Evolutionary conservation across 768 basidiomycete species (phyloP), one percentile per base, ranked within the genome.

Genomic region (Tricholoma flavovirens): DNA sequence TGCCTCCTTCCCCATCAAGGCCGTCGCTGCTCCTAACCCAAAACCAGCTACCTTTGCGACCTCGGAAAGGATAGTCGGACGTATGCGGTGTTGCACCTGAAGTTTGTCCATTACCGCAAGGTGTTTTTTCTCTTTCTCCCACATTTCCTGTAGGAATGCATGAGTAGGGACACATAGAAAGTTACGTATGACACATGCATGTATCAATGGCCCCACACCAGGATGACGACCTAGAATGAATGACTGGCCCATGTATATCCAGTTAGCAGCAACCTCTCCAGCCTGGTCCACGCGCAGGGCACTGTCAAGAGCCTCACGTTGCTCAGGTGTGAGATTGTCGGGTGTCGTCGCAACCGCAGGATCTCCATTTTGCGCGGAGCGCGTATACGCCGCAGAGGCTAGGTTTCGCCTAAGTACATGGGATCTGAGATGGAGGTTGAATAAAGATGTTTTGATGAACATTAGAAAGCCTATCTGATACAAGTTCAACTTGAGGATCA

Each of bases 91-190:
- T 68, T 98, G 94, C 2, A 80, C 62, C 62, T 90, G 90, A 17
- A 98, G 71, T 64, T 83, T 87, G 66, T 94, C 83, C 85, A 96
- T 91, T 30, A 93, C 90, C 0, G 73, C 66, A 11, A 98, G 76
- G 70, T 98, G 95, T 67, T 90, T 92, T 73, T 88, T 90, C 71
- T 98, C 95, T 67, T 93, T 93, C 32, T 92, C 84, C 93, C 94
- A 98, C 95, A 98, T 98, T 57, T 90, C 88, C 94, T 98, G 53
- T 26, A 42, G 53, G n/a, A 56, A 30, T 15, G 15, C 48, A 33
- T 38, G 19, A 54, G 36, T 51, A 12, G 43, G 30, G 24, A 46
- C 52, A 21, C 29, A 43, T 48, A 17, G 30, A 53, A 30, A 8
- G 7, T 19, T 15, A 33, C 29, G n/a, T 1, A 38, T 42, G 36